phyloP scores from a whole-genome alignment of 805 yeast genomes.

The Lipomyces mesembrius region DNA sequence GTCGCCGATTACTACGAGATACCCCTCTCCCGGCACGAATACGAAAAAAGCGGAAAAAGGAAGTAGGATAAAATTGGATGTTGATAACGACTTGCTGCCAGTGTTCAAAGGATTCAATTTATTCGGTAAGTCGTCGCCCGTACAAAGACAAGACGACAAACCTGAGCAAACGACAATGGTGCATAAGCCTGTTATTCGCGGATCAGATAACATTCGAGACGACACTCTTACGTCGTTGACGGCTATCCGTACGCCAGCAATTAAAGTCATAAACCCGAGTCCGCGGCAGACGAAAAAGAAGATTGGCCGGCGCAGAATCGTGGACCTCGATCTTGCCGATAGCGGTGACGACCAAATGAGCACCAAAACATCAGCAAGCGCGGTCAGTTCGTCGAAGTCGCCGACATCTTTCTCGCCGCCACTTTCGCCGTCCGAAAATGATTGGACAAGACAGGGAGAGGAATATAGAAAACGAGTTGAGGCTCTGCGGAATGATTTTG shows the following conservation, averaged over 20 bases:
- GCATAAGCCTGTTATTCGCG: background rate
- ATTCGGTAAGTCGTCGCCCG: conserved; percentile 11
- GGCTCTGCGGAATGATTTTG: conserved; percentile 41
- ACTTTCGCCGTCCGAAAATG: conserved; percentile 21
- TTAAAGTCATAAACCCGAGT: conserved; percentile 20
- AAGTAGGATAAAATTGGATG: conserved; percentile 6
- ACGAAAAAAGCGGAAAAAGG: background rate
- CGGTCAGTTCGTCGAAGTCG: conserved; percentile 25
- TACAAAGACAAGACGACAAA: background rate
- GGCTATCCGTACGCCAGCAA: conserved; percentile 16
- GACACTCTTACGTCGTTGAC: background rate
- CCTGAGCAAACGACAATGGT: background rate
- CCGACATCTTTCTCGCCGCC: conserved; percentile 16
- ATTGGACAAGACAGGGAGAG: conserved; percentile 43
- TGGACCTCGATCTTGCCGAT: conserved; percentile 27
- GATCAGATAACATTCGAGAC: background rate
- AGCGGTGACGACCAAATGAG: conserved; percentile 28
- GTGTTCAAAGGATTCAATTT: conserved; percentile 22
- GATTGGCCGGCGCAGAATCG: conserved; percentile 25
- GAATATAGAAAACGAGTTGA: conserved; percentile 47
- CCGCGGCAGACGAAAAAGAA: conserved; percentile 10
- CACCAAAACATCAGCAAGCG: conserved; percentile 20
- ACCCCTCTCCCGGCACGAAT: background rate
- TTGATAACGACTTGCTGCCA: conserved; percentile 19
- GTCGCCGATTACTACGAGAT: conserved; percentile 15